phyloP scores from a whole-genome alignment of 2,329 filamentous ascomycete genomes.

The Diplodia intermedia region DNA sequence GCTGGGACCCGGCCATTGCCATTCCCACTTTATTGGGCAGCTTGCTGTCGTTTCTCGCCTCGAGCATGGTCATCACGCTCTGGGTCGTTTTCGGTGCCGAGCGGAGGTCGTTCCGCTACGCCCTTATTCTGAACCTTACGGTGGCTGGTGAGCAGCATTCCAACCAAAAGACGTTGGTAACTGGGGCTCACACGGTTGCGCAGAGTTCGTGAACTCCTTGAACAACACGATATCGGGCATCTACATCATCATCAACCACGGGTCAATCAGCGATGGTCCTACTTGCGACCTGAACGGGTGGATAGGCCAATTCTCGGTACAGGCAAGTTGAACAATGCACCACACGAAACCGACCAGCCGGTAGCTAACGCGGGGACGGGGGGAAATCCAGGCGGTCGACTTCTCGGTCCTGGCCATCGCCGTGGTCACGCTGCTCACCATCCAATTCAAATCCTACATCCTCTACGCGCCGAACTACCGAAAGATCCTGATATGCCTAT shows the following conservation, averaged over 20 bases:
- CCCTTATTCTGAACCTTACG: conserved; percentile 39
- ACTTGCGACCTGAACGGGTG: conserved; percentile 55
- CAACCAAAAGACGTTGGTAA: background rate
- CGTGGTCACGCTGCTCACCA: conserved; percentile 52
- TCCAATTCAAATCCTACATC: conserved; percentile 47
- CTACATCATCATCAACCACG: conserved; percentile 43
- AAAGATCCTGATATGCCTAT: conserved; percentile 47
- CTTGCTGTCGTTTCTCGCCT: conserved; percentile 37
- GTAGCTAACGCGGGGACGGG: background rate
- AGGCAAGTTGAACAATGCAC: conserved; percentile 40
- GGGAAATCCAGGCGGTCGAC: conserved; percentile 39
- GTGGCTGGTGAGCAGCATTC: conserved; percentile 35
- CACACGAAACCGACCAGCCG: too few species aligned
- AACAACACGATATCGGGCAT: conserved; percentile 55
- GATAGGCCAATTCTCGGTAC: conserved; percentile 56
- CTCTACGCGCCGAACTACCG: conserved; percentile 40
- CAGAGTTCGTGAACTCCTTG: conserved; percentile 53
- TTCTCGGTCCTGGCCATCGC: conserved; percentile 56
- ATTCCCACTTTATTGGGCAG: conserved; percentile 39
- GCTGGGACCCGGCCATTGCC: conserved; percentile 26
- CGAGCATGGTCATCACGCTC: conserved; percentile 36
- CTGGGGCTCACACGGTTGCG: background rate
- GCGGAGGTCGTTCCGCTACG: conserved; percentile 39
- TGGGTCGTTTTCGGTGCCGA: conserved; percentile 36
- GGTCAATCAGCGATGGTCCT: conserved; percentile 40